phyloP scores from a whole-genome alignment of 768 basidiomycete species.

The Psilocybe cyanescens region DNA sequence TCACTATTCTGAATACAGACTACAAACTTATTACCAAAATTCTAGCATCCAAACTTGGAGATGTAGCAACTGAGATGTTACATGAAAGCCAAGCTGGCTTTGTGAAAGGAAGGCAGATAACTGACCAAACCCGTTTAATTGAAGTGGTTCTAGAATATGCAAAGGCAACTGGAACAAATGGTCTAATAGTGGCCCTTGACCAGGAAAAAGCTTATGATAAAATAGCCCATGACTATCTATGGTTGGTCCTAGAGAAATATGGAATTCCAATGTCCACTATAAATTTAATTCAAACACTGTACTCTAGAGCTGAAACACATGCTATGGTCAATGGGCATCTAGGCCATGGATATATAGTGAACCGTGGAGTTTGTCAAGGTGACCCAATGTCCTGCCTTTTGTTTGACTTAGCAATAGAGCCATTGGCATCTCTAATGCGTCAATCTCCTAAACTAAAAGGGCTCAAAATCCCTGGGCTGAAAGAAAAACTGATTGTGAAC shows the following conservation, averaged over 20 bases:
- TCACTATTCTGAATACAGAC: background rate
- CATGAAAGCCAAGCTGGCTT: background rate
- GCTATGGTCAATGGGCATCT: no score
- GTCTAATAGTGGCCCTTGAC: background rate
- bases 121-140: background rate
- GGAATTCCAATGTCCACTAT: no score
- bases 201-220: background rate
- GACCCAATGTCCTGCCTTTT: slow-evolving; percentile 40
- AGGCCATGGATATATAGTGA: no score
- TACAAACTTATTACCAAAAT: background rate
- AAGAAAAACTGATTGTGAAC: slow-evolving; percentile 24
- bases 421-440: slow-evolving; percentile 31
- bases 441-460: slow-evolving; percentile 28
- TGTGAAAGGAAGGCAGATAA: background rate
- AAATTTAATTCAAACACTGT: no score
- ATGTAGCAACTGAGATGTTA: background rate
- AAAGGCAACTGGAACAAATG: background rate
- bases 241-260: no score
- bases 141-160: background rate
- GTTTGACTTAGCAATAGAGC: slow-evolving; percentile 19
- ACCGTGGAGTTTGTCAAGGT: slow-evolving; percentile 25
- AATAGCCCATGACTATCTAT: no score
- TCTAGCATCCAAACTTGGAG: background rate
- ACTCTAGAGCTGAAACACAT: no score
- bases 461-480: slow-evolving; percentile 19